These are phyloP conservation scores for Xanthoconium purpureum DNA, from an alignment of 768 basidiomycete genomes.

Conservation along the genomic window DNA sequence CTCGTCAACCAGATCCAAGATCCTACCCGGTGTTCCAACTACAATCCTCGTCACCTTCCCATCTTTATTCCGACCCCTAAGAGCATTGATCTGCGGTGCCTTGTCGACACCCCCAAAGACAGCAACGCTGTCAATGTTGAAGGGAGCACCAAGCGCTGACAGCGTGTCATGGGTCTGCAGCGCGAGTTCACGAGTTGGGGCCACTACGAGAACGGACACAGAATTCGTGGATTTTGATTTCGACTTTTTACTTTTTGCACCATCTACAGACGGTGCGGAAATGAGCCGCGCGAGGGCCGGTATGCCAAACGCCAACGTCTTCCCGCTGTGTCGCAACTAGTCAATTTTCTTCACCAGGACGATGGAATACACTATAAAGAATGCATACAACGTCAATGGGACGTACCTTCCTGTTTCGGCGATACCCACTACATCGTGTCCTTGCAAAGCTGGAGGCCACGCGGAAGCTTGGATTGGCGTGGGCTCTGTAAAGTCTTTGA, in stretches of 20 bases:
- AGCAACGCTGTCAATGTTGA: slow-evolving; percentile 78
- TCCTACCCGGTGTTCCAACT: slow-evolving; percentile 93
- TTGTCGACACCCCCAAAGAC: slow-evolving; percentile 96
- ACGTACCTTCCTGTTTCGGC: slow-evolving; percentile 89
- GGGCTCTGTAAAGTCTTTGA: slow-evolving; percentile 76
- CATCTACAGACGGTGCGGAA: slow-evolving; percentile 25
- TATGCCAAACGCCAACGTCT: slow-evolving; percentile 94
- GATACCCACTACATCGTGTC: slow-evolving; percentile 89
- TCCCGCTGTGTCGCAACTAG: slow-evolving; percentile 56
- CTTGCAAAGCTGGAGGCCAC: slow-evolving; percentile 84
- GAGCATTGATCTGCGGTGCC: slow-evolving; percentile 68
- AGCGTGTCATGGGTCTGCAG: slow-evolving; percentile 91
- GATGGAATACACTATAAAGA: not conserved
- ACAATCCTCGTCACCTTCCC: slow-evolving; percentile 68
- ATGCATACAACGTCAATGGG: not conserved
- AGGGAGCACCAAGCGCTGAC: slow-evolving; percentile 64
- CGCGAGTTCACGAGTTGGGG: slow-evolving; percentile 95
- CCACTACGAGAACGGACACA: slow-evolving; percentile 74
- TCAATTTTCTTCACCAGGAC: not conserved
- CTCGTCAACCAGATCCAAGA: slow-evolving; percentile 88
- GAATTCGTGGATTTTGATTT: slow-evolving; percentile 28
- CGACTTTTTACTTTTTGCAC: slow-evolving; percentile 28
- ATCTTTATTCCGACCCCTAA: slow-evolving; percentile 52
- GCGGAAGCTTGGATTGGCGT: slow-evolving; percentile 95
- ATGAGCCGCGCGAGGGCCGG: slow-evolving; percentile 77